Conservation (phyloP, 2,329 filamentous ascomycete species). For the Clonostachys sp. region DNA sequence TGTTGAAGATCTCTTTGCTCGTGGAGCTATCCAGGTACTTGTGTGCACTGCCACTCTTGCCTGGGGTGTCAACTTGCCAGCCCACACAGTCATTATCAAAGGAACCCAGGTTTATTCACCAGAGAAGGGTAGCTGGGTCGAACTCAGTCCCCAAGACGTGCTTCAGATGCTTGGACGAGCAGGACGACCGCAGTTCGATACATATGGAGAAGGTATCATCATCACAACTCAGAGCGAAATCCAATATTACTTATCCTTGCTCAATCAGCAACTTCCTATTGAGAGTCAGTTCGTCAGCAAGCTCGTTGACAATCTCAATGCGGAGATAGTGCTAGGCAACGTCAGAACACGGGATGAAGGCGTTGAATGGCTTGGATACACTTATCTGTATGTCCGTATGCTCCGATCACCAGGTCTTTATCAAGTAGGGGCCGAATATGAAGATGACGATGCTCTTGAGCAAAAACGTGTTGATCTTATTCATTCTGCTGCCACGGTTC, state of each 20-base stretch:
- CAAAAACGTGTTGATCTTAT: constrained; percentile 97
- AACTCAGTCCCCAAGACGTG: constrained; percentile 94
- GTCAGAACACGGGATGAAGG: constrained; percentile 88
- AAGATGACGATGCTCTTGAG: constrained; percentile 84
- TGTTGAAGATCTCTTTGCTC: constrained; percentile 90
- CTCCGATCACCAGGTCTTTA: constrained; percentile 91
- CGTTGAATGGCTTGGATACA: constrained; percentile 99
- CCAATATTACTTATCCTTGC: constrained; percentile 91
- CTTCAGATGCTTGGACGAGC: constrained; percentile 98
- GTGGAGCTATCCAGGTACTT: constrained; percentile 88
- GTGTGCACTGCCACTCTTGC: constrained; percentile 97
- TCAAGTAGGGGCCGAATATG: constrained; percentile 92
- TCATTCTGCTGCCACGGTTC: constrained; percentile 82
- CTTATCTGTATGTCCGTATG: constrained; percentile 97
- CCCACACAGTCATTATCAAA: constrained; percentile 98
- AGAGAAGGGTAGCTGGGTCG: constrained; percentile 98
- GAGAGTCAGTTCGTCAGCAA: constrained; percentile 94
- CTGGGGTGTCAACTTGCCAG: constrained; percentile 97
- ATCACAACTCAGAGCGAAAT: constrained; percentile 94
- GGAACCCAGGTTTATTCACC: constrained; percentile 97
- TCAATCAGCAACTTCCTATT: constrained; percentile 96
- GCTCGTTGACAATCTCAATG: constrained; percentile 92
- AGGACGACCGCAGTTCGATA: constrained; percentile 93
- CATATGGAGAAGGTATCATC: constrained; percentile 97
- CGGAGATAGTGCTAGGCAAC: constrained; percentile 92